Base-by-base conservation (phyloP, 2,329 filamentous ascomycete species). In the Fusarium lateritium region DNA sequence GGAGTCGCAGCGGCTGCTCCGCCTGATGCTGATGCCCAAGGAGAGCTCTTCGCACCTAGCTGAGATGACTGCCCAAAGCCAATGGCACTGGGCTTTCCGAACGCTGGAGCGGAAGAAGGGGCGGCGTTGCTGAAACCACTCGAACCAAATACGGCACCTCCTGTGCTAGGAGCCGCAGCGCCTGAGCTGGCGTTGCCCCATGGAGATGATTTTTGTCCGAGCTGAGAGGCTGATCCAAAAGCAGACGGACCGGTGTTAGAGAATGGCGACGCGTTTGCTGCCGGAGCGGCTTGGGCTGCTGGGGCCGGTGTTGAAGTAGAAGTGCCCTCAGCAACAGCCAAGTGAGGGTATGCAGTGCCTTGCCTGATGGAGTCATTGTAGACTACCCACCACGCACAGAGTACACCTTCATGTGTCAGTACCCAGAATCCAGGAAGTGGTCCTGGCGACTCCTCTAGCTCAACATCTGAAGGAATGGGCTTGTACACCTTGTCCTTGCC, bases 381-480 rank as follows among this genome's bases (percentile, higher is more conserved):
- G 21, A 98, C 87, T 43, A 98, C 81, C 93, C 95, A 98, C 94
- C 95, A 99, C 14, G 90, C 87, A 45, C 89, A 89, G 17, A 99
- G 83, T 11, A 97, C 82, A 68, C 96, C 96, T 75, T 98, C 93
- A 70, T 97, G 91, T 63, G 97, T 98, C 17, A 99, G 83, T 31
- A 94, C 86, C 85, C 96, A 91, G 42, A 97, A 84, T 13, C 91
- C 93, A 7, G 96, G 96, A 10, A 98, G 81, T 14, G 96, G 95
- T 2, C 89, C 90, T 1, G 91, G 86, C 6, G 94, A 97, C 73
- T 94, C 88, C 33, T 92, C 87, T 46, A 97, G 89, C 75, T 97
- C 91, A 66, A 88, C 89, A 67, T 96, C 91, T 2, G 88, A 86
- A 21, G 89, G 89, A 60, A 97, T 92, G 2, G 94, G 94, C 69